phyloP scores from a whole-genome alignment of 192 early-diverging fungal species.

The Entomortierella lignicola region DNA sequence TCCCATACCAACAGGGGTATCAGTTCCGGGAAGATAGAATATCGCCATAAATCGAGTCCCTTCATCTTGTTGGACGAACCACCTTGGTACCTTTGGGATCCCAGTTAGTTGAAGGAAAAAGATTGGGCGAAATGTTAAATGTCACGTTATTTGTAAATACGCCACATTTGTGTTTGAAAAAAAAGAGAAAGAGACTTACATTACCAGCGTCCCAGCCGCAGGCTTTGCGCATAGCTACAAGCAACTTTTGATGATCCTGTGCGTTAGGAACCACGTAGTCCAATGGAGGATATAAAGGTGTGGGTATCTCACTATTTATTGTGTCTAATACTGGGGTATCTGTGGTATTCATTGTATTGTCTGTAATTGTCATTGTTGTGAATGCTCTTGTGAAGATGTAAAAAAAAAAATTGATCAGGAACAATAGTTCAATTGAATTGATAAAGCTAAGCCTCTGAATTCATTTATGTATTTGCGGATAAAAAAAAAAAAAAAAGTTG shows the following conservation, averaged over 20 bases:
- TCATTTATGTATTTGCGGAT: no score
- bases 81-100: conserved; percentile 45
- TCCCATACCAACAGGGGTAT: conserved; percentile 43
- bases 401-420: background rate
- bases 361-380: background rate
- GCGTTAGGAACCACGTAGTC: conserved; percentile 43
- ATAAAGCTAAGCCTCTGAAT: no score
- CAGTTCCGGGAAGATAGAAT: conserved; percentile 35
- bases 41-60: conserved; percentile 37
- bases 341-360: no score
- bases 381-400: background rate
- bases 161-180: no score
- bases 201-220: conserved; percentile 42
- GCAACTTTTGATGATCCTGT: conserved; percentile 31
- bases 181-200: no score
- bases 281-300: conserved; percentile 2
- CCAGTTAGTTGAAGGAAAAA: background rate
- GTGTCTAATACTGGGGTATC: no score
- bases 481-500: no score
- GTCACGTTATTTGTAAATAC: background rate
- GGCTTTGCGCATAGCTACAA: conserved; percentile 40
- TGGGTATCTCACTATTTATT: no score
- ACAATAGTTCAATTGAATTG: background rate
- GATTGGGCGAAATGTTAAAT: background rate
- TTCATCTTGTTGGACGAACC: conserved; percentile 44